Evolutionary conservation across 176 grass and related monocot species (phyloP).

Genomic region (Musa acuminata): DNA sequence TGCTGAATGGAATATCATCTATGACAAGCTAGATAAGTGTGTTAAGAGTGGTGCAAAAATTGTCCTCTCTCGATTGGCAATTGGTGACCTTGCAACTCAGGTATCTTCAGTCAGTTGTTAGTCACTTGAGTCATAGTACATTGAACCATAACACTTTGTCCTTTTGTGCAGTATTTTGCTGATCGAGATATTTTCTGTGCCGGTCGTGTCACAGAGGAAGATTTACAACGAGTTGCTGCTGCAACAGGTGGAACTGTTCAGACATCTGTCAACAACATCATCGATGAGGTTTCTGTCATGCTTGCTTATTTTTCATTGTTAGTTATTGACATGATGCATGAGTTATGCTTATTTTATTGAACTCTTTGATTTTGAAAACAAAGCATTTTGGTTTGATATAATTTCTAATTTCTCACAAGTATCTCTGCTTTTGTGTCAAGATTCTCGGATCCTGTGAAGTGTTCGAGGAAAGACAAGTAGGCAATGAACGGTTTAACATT

Average conservation of each 20-base stretch:
- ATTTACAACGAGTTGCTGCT: slow-evolving; percentile 77
- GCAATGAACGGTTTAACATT: slow-evolving; percentile 92
- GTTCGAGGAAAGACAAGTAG: slow-evolving; percentile 91
- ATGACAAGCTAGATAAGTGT: slow-evolving; percentile 97
- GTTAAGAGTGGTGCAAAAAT: slow-evolving; percentile 90
- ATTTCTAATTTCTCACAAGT: neutral
- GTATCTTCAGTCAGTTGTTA: slow-evolving; percentile 25
- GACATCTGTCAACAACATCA: slow-evolving; percentile 82
- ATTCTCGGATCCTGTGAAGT: slow-evolving; percentile 86
- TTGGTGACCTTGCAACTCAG: slow-evolving; percentile 96
- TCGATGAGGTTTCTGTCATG: slow-evolving; percentile 46
- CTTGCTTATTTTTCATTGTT: neutral
- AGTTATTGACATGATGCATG: neutral
- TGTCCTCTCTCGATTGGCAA: slow-evolving; percentile 72
- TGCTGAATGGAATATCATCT: slow-evolving; percentile 99
- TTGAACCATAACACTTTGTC: slow-evolving; percentile 5
- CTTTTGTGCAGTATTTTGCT: slow-evolving; percentile 60
- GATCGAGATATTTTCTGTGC: slow-evolving; percentile 96
- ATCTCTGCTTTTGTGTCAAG: slow-evolving; percentile 28
- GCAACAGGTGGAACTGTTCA: slow-evolving; percentile 86
- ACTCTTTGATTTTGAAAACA: neutral
- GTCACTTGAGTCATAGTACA: neutral
- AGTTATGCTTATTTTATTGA: slow-evolving; percentile 1
- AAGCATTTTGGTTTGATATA: neutral
- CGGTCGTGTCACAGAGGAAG: slow-evolving; percentile 79